Evolutionary conservation across 371 early-diverging fungal genomes (phyloP).

Genomic region (Batkoa obscura): DNA sequence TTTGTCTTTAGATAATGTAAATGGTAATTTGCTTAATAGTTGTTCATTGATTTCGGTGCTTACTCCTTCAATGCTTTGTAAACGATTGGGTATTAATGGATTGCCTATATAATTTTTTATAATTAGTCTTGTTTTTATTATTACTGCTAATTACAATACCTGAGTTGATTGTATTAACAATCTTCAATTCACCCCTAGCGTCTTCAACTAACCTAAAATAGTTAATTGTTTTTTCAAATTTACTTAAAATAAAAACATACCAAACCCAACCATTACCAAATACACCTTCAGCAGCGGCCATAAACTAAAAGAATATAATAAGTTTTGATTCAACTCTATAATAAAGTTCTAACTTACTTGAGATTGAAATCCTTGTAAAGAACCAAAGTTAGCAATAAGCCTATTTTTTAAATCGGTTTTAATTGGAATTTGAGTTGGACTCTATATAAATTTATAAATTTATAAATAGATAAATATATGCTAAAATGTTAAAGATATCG

Average conservation of each 20-base stretch:
- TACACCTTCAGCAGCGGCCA: not conserved
- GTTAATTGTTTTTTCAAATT: not conserved
- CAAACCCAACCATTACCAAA: slow-evolving; percentile 6
- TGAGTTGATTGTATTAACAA: not conserved
- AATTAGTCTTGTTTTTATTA: too few relatives aligned
- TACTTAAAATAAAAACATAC: not conserved
- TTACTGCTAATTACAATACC: not conserved
- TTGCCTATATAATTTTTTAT: not conserved
- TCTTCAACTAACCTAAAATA: slow-evolving; percentile 5
- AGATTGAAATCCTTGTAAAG: not conserved
- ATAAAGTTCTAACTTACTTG: not conserved
- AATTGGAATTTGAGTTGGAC: not conserved
- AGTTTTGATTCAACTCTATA: not conserved
- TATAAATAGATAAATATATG: too few relatives aligned
- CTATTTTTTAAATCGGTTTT: not conserved
- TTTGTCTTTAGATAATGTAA: not conserved
- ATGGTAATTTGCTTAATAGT: not conserved
- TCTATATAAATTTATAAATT: not conserved
- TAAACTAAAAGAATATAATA: not conserved
- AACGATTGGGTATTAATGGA: slow-evolving; percentile 3
- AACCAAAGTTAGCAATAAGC: not conserved
- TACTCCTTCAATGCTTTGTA: not conserved
- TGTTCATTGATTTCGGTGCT: not conserved
- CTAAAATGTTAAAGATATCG: not conserved
- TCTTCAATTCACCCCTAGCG: not conserved